Conservation (phyloP, 129 eudicot genomes). For the Artemisia argyi region DNA sequence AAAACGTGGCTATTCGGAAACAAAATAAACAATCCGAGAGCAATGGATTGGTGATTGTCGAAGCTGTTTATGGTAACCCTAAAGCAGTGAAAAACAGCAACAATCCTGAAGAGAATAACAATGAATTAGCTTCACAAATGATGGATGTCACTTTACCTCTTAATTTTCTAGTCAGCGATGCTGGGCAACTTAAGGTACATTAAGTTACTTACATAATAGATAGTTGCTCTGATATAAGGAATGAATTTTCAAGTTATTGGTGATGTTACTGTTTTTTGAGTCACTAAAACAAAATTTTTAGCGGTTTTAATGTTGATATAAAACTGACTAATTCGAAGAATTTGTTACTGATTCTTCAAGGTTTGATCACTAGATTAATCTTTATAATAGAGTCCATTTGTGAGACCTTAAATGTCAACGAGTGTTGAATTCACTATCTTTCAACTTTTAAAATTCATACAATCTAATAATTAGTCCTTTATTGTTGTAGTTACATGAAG, state of each 20-base stretch:
- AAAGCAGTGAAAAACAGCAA: slow-evolving; percentile 45
- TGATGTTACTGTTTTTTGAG: not conserved
- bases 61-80: slow-evolving; percentile 78
- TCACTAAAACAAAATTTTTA: not conserved
- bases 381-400: not conserved
- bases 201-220: not conserved
- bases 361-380: no score
- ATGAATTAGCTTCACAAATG: slow-evolving; percentile 62
- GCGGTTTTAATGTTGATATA: no score
- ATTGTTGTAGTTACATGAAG: slow-evolving; percentile 77
- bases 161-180: slow-evolving; percentile 76
- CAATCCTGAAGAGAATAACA: slow-evolving; percentile 41
- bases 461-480: not conserved
- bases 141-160: slow-evolving; percentile 84
- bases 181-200: slow-evolving; percentile 87
- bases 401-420: slow-evolving; percentile 4
- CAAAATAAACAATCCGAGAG: slow-evolving; percentile 59
- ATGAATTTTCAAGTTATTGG: not conserved
- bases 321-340: no score
- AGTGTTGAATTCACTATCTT: not conserved
- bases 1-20: slow-evolving; percentile 84
- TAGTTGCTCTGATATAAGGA: not conserved
- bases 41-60: slow-evolving; percentile 65
- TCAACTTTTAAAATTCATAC: not conserved
- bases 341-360: no score